A percentile compares a stretch with the other conserved stretches of the same genome.
phyloP scores from a whole-genome alignment of 345 rosid species.

The Chamaenerion angustifolium region DNA sequence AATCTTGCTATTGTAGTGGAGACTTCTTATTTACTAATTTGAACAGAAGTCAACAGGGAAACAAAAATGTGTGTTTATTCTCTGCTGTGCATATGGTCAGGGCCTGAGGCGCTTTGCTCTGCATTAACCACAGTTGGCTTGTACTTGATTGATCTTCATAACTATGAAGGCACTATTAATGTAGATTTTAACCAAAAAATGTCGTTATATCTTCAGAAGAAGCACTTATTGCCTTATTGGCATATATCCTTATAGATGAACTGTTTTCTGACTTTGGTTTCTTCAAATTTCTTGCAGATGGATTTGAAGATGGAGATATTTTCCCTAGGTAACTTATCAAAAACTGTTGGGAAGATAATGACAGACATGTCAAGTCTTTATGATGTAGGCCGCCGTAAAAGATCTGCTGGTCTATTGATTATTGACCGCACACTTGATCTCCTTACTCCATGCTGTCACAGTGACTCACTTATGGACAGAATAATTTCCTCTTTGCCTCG shows the following conservation, averaged over 20 bases:
- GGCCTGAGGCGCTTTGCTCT: too few species aligned
- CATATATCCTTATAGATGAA: neutral
- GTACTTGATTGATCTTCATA: too few species aligned
- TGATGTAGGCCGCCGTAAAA: slow-evolving; percentile 92
- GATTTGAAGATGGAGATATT: slow-evolving; percentile 92
- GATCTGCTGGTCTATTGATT: slow-evolving; percentile 77
- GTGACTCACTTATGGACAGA: slow-evolving; percentile 82
- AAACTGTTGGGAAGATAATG: slow-evolving; percentile 79
- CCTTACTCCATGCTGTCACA: slow-evolving; percentile 83
- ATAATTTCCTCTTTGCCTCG: slow-evolving; percentile 73
- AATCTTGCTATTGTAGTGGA: too few species aligned
- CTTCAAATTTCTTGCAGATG: slow-evolving; percentile 39
- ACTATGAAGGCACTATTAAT: too few species aligned
- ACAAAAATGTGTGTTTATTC: too few species aligned
- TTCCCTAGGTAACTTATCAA: slow-evolving; percentile 82
- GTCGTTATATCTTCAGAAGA: too few species aligned
- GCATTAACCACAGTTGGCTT: too few species aligned
- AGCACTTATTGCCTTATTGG: too few species aligned
- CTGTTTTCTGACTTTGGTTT: neutral
- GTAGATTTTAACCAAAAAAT: too few species aligned
- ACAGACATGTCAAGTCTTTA: slow-evolving; percentile 98
- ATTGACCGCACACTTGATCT: slow-evolving; percentile 91
- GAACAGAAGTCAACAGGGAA: too few species aligned
- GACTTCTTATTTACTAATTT: too few species aligned
- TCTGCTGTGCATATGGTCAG: too few species aligned